Evolutionary conservation across 2,329 filamentous ascomycete genomes (phyloP), one percentile per base, ranked within the genome.

Genomic region (Penicillium sp.): DNA sequence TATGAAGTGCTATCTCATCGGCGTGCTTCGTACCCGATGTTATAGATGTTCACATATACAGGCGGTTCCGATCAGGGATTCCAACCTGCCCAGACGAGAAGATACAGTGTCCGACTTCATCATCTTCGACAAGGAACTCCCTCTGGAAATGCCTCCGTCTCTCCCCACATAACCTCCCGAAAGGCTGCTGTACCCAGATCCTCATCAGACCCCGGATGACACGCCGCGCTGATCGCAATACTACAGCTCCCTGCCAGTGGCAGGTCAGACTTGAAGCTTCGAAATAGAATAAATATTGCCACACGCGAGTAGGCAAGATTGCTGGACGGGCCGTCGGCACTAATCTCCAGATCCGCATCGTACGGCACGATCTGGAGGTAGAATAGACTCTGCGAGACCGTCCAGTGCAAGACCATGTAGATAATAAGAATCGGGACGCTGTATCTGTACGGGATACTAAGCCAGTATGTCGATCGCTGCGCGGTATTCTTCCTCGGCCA

Each of bases 351-450:
- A 11, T 35, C 31, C 31, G 31, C 7, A 11, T 11, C 31, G 31
- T 35, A 35, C 3, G 31, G 44, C 7, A 56, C 44, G 21, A 49
- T 49, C 6, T 31, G 26, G 8, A 57, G 44, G 29, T 57, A 49
- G 26, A 57, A 57, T 7, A 57, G 44, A 21, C 54, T 57, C 54
- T 57, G 44, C 5, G 44, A 57, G 8, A 57, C n/a, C 4, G 26
- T 35, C 26, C 54, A 57, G 30, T 57, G 54, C 13, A 57, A 17
- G 3, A 9, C 17, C 13, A 26, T 35, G n/a, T 48, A 48, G 6
- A 21, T 15, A 7, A 35, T 15, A 7, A 57, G 23, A 6, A 57
- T 5, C 23, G 54, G 54, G 17, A 57, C 46, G 54, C 44, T 38
- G n/a, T 57, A 57, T 21, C 21, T 30, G 23, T 47, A 57, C 9